phyloP scores from a whole-genome alignment of 108 stramenopile genomes.

The Skeletonema grethae region DNA sequence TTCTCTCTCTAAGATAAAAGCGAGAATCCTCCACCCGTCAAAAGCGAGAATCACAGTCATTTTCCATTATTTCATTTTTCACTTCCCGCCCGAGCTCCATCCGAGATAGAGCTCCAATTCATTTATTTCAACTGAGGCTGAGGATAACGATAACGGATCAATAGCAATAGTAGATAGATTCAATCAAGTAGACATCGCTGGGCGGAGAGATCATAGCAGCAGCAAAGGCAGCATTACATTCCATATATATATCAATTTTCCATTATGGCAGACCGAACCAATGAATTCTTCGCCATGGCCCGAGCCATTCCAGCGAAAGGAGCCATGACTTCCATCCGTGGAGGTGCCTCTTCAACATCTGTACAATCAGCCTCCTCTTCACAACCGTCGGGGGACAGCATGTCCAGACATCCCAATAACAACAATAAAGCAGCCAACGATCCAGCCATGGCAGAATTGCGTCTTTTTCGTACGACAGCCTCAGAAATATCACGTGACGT shows the following conservation, averaged over 20 bases:
- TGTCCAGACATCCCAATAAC: constrained; percentile 5
- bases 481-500: constrained; percentile 78
- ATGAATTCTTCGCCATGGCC: constrained; percentile 77
- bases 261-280: constrained; percentile 72
- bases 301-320: constrained; percentile 47
- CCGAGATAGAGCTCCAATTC: too few species aligned
- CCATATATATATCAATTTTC: neutral
- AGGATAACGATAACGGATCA: too few species aligned
- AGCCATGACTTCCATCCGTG: constrained; percentile 44
- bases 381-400: constrained; percentile 11
- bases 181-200: too few species aligned
- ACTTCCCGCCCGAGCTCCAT: too few species aligned
- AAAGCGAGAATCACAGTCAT: too few species aligned
- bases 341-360: constrained; percentile 5
- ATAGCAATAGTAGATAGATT: too few species aligned
- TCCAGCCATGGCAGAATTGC: constrained; percentile 56
- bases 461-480: constrained; percentile 75
- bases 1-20: too few species aligned
- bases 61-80: too few species aligned
- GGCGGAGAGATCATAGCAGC: neutral
- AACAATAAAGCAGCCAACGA: neutral
- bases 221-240: neutral
- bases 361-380: neutral
- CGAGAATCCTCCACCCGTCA: too few species aligned
- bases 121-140: too few species aligned